A percentile compares a stretch with the other conserved stretches of the same genome.
Evolutionary conservation across 2,329 filamentous ascomycete genomes (phyloP).

Genomic region (Pseudogymnoascus sp.): DNA sequence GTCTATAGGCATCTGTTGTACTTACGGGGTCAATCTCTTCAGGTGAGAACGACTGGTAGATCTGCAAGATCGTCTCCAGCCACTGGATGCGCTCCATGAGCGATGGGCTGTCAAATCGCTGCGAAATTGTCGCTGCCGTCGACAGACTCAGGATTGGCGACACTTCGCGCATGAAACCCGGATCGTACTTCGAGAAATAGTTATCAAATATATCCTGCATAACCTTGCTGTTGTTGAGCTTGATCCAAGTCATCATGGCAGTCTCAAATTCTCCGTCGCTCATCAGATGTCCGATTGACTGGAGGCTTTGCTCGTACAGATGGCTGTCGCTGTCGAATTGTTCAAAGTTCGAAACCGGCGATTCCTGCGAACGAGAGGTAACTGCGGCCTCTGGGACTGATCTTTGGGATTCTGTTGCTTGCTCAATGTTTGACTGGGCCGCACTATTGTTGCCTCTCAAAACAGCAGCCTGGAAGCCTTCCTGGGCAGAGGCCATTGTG

Average conservation of each 20-base stretch:
- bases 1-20: slow-evolving; percentile 16
- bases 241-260: slow-evolving; percentile 58
- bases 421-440: slow-evolving; percentile 29
- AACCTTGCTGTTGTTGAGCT: not conserved
- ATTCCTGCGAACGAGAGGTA: not conserved
- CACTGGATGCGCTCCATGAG: slow-evolving; percentile 51
- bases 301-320: slow-evolving; percentile 1
- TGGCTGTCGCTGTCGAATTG: not conserved
- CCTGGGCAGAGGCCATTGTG: slow-evolving; percentile 61
- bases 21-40: slow-evolving; percentile 24
- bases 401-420: not conserved
- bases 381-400: not conserved
- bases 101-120: slow-evolving; percentile 46
- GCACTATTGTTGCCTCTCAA: slow-evolving; percentile 47
- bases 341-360: not conserved
- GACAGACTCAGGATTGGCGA: slow-evolving; percentile 57
- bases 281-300: slow-evolving; percentile 34
- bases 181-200: slow-evolving; percentile 44
- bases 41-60: slow-evolving; percentile 32
- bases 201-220: slow-evolving; percentile 55
- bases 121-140: slow-evolving; percentile 56
- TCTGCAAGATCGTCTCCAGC: slow-evolving; percentile 52
- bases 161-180: slow-evolving; percentile 47
- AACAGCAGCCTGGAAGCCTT: slow-evolving; percentile 59
- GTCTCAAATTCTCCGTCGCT: slow-evolving; percentile 53